These are phyloP conservation scores for Tetrapyrgos nigripes DNA, from an alignment of 1,284 basidiomycete species.

Conservation along the genomic window DNA sequence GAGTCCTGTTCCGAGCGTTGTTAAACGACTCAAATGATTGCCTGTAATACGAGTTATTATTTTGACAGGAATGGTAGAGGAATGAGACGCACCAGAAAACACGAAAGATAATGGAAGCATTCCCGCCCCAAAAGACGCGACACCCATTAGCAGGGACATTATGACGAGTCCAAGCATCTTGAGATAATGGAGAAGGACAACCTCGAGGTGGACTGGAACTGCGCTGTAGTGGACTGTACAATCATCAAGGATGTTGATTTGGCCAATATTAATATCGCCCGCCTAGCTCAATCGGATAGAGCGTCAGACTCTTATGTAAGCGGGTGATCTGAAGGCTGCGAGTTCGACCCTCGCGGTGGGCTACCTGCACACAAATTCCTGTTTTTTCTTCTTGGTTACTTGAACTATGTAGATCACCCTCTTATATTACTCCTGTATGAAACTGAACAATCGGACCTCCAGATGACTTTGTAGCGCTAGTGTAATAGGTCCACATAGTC, in stretches of 20 bases:
- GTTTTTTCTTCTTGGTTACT: too few relatives aligned
- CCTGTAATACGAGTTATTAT: slow-evolving; percentile 33
- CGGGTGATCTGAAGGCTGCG: slow-evolving; percentile 71
- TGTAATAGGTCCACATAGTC: too few relatives aligned
- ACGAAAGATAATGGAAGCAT: slow-evolving; percentile 77
- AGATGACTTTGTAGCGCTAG: too few relatives aligned
- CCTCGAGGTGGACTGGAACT: too few relatives aligned
- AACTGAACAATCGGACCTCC: too few relatives aligned
- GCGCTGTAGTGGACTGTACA: too few relatives aligned
- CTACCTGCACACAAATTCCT: too few relatives aligned
- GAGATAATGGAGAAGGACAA: not conserved
- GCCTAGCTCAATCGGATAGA: slow-evolving; percentile 90
- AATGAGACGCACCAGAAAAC: slow-evolving; percentile 63
- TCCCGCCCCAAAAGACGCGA: slow-evolving; percentile 76
- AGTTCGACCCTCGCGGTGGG: slow-evolving; percentile 81
- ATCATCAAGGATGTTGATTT: too few relatives aligned
- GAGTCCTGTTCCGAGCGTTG: slow-evolving; percentile 80
- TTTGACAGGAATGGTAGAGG: slow-evolving; percentile 7
- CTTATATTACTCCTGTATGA: too few relatives aligned
- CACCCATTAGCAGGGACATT: slow-evolving; percentile 75
- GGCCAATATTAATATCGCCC: slow-evolving; percentile 54
- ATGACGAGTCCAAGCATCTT: slow-evolving; percentile 50
- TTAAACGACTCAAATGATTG: slow-evolving; percentile 53
- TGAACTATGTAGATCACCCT: too few relatives aligned
- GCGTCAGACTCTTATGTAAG: slow-evolving; percentile 75